phyloP scores from a whole-genome alignment of 148 eudicot species.

The Rhododendron williamsianum region DNA sequence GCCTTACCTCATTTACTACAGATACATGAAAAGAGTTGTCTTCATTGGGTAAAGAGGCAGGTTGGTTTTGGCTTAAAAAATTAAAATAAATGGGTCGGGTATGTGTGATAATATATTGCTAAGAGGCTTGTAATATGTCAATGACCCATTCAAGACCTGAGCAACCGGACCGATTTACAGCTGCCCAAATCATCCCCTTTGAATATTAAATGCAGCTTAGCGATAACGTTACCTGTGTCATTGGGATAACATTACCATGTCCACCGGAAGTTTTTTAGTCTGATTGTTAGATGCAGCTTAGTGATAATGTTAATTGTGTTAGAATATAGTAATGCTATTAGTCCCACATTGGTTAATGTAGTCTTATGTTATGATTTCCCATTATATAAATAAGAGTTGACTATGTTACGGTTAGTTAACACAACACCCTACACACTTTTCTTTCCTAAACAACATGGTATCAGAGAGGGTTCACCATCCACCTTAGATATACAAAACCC shows the following conservation, averaged over 20 bases:
- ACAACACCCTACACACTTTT: no score
- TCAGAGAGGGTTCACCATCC: no score
- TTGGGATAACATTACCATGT: neutral
- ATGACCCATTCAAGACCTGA: neutral
- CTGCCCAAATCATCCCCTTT: neutral
- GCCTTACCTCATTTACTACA: neutral
- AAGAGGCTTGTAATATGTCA: neutral
- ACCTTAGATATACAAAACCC: no score
- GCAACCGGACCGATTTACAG: neutral
- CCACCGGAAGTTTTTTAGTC: neutral
- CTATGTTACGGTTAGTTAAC: no score
- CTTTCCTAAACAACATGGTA: no score
- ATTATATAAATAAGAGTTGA: no score
- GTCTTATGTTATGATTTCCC: no score
- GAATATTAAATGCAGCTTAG: neutral
- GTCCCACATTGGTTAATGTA: no score
- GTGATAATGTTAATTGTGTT: neutral
- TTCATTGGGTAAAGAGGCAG: neutral
- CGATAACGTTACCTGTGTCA: neutral
- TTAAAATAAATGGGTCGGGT: neutral
- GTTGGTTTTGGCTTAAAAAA: neutral
- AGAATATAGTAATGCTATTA: no score
- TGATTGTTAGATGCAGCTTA: neutral
- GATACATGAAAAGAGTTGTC: neutral
- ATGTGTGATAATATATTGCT: neutral